Conservation (phyloP, 2,329 filamentous ascomycete genomes). For the Pseudocercospora musae region DNA sequence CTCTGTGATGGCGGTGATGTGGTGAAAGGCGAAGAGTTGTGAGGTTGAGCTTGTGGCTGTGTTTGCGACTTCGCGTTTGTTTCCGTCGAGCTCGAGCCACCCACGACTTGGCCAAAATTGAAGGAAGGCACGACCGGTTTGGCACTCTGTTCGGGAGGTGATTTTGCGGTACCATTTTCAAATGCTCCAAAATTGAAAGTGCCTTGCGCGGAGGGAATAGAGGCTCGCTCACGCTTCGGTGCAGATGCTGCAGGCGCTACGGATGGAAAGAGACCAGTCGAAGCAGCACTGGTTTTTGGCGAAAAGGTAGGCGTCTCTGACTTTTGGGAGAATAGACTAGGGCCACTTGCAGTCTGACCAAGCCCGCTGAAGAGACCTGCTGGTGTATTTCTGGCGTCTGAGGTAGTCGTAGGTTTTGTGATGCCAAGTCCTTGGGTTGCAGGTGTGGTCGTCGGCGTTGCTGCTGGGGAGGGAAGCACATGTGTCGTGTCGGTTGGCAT, state of each 20-base stretch:
- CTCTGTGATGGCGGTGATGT: conserved; percentile 10
- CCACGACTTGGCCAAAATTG: conserved; percentile 3
- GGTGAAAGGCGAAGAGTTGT: conserved; percentile 1
- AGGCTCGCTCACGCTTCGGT: neutral
- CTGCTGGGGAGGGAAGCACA: neutral
- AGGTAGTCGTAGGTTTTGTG: neutral
- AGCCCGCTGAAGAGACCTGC: neutral
- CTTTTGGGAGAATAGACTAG: neutral
- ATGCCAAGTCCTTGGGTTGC: neutral
- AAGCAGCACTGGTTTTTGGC: neutral
- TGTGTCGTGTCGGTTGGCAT: neutral
- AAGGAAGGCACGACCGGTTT: neutral
- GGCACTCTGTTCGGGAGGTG: neutral
- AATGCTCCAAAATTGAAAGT: neutral
- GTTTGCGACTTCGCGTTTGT: conserved; percentile 18
- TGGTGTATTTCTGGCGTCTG: neutral
- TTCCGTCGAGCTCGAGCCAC: conserved; percentile 16
- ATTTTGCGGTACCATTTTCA: neutral
- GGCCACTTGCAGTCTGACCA: neutral
- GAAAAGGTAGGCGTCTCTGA: neutral
- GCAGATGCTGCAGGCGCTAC: neutral
- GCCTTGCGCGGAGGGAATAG: neutral
- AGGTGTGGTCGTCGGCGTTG: neutral
- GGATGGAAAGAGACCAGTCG: conserved; percentile 7
- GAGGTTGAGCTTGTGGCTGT: conserved; percentile 14